Evolutionary conservation across 2,329 filamentous ascomycete genomes (phyloP), one percentile per base, ranked within the genome.

Genomic region (Fusarium austroafricanum): DNA sequence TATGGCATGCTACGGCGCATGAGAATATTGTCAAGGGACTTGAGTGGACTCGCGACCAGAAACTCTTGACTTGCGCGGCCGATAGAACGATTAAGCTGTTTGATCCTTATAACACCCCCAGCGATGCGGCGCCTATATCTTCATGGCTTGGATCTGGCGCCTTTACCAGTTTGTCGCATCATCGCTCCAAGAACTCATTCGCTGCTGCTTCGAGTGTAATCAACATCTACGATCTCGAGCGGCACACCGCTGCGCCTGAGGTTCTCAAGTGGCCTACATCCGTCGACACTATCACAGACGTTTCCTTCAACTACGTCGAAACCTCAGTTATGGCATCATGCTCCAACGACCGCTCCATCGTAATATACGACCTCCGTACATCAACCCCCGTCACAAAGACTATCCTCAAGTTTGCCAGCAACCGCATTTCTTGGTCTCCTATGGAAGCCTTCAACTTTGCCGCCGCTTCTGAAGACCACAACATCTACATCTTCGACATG

Each of bases 371-470:
- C 77, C 85, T 98, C 44, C 90, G 96, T 51, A 97, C 95, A 14
- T 91, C 90, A 7, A 92, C 90, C 37, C 92, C 96, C 12, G 84
- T 98, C 18, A 87, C 92, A 67, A 94, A 94, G 76, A 90, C 92
- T 1, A 86, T 94, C 14, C 87, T 98, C 70, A 92, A 88, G 53
- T 91, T 99, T 71, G 89, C 94, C 37, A 91, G 89, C 61, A 97
- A 97, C 81, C 87, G 90, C 47, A 86, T 97, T 52, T 86, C 91
- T 42, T 99, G 95, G 93, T 97, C 97, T 71, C 96, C 96, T 0
- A 96, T 97, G 90, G 94, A 97, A 79, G 92, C 94, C 10, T 97
- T 97, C 84, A 97, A 98, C 81, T 90, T 98, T 75, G 95, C 94
- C 17, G 89, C 94, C 29, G 96, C 93, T 14, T 96, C 92, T 72